Conservation (phyloP, 805 yeast species). For the Candida tibetensis region DNA sequence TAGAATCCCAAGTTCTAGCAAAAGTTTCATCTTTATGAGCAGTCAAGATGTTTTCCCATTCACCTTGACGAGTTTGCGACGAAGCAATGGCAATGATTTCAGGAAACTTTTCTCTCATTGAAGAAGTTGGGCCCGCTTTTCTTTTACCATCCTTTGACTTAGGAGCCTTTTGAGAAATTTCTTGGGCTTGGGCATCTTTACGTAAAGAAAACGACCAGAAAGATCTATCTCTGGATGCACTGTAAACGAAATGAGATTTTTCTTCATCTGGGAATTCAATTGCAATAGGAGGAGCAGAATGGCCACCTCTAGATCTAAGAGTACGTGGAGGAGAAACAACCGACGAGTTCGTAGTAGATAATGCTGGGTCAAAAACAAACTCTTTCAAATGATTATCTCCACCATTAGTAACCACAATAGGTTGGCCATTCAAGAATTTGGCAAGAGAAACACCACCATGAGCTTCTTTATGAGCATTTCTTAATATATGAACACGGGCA, state of each 20-base stretch:
- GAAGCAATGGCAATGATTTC: conserved; percentile 70
- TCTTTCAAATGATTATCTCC: conserved; percentile 89
- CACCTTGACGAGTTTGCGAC: conserved; percentile 72
- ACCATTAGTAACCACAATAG: conserved; percentile 84
- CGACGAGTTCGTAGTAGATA: conserved; percentile 59
- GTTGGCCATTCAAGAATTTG: conserved; percentile 83
- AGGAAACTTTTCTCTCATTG: conserved; percentile 68
- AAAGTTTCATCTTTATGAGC: conserved; percentile 79
- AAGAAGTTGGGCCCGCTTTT: conserved; percentile 52
- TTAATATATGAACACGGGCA: conserved; percentile 71
- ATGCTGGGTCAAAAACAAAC: conserved; percentile 88
- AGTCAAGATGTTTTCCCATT: conserved; percentile 92
- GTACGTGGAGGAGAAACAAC: conserved; percentile 87
- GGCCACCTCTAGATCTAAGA: conserved; percentile 96
- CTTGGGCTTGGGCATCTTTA: conserved; percentile 95
- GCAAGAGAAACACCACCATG: conserved; percentile 77
- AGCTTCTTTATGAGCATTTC: conserved; percentile 67
- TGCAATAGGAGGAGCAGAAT: conserved; percentile 80
- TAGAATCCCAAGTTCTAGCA: conserved; percentile 91
- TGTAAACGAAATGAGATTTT: conserved; percentile 74
- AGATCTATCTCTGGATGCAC: conserved; percentile 82
- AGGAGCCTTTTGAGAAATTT: conserved; percentile 73
- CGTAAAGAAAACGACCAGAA: conserved; percentile 91
- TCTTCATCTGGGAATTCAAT: conserved; percentile 75
- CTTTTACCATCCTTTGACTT: conserved; percentile 34